phyloP scores from a whole-genome alignment of 495 filamentous ascomycete genomes.

The Bryoglossum gracile region DNA sequence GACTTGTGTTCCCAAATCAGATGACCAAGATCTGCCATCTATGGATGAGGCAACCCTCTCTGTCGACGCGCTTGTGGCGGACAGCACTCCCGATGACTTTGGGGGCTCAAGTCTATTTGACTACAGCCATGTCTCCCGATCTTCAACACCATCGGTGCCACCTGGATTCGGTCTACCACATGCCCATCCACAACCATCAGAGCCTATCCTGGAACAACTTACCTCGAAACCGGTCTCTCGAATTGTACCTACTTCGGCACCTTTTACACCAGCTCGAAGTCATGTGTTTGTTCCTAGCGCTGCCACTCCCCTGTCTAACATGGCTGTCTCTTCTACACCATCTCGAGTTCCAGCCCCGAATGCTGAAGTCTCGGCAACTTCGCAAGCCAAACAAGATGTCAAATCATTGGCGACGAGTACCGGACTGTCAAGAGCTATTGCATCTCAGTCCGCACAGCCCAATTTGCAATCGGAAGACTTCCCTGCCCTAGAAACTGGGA shows the following conservation, averaged over 20 bases:
- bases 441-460: slow-evolving; percentile 33
- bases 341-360: background rate
- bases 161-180: slow-evolving; percentile 58
- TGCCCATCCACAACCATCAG: slow-evolving; percentile 41
- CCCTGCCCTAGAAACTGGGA: slow-evolving; percentile 38
- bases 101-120: slow-evolving; percentile 15
- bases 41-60: slow-evolving; percentile 45
- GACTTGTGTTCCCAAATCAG: slow-evolving; percentile 16
- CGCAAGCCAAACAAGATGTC: slow-evolving; percentile 39
- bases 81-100: slow-evolving; percentile 32
- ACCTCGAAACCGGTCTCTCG: slow-evolving; percentile 10
- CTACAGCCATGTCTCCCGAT: slow-evolving; percentile 40
- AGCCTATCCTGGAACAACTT: slow-evolving; percentile 31
- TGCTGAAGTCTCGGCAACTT: background rate
- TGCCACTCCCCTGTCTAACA: slow-evolving; percentile 22
- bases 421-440: slow-evolving; percentile 40
- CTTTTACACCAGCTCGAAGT: slow-evolving; percentile 20
- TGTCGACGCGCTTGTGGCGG: slow-evolving; percentile 52
- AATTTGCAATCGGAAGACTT: slow-evolving; percentile 50
- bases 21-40: slow-evolving; percentile 33
- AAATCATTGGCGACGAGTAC: slow-evolving; percentile 38
- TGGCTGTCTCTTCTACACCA: slow-evolving; percentile 14
- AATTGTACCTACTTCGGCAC: slow-evolving; percentile 21
- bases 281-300: slow-evolving; percentile 15
- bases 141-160: slow-evolving; percentile 53